Evolutionary conservation across 2,329 filamentous ascomycete species (phyloP).

Genomic region (Cladophialophora exuberans): DNA sequence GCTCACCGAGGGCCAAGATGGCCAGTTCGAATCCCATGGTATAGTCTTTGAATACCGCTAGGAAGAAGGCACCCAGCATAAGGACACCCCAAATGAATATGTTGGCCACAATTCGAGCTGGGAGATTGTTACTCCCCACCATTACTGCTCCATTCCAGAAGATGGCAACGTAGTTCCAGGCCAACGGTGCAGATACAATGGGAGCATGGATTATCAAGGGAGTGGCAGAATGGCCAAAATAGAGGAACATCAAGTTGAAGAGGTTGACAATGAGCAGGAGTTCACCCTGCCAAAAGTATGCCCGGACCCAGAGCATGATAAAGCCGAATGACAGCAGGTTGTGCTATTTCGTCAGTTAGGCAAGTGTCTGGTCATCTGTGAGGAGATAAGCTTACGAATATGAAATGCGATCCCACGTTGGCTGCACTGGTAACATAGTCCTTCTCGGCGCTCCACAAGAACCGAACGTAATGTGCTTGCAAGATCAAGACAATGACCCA

Average conservation of each 20-base stretch:
- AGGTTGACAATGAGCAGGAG: constrained; percentile 79
- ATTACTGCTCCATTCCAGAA: constrained; percentile 90
- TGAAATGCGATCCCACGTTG: constrained; percentile 81
- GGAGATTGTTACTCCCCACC: constrained; percentile 64
- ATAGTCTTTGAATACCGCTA: constrained; percentile 72
- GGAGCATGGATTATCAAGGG: constrained; percentile 76
- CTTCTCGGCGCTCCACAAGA: constrained; percentile 71
- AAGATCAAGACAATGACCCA: constrained; percentile 59
- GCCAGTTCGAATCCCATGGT: constrained; percentile 80
- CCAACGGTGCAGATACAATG: constrained; percentile 75
- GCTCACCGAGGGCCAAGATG: constrained; percentile 69
- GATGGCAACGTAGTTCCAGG: constrained; percentile 83
- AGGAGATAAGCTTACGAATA: constrained; percentile 49
- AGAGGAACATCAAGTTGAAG: constrained; percentile 75
- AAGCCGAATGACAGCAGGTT: constrained; percentile 83
- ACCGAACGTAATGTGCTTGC: constrained; percentile 74
- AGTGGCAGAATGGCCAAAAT: constrained; percentile 76
- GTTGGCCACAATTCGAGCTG: constrained; percentile 81
- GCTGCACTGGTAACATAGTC: constrained; percentile 70
- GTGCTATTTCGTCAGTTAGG: constrained; percentile 48
- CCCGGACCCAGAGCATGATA: constrained; percentile 79
- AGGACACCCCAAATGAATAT: constrained; percentile 85
- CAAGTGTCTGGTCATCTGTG: neutral
- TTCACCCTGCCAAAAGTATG: constrained; percentile 75
- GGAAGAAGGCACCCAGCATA: constrained; percentile 75